A percentile compares a stretch with the other conserved stretches of the same genome.
phyloP scores from a whole-genome alignment of 1,139 yeast genomes.

The Yamadazyma membranifaciens region DNA sequence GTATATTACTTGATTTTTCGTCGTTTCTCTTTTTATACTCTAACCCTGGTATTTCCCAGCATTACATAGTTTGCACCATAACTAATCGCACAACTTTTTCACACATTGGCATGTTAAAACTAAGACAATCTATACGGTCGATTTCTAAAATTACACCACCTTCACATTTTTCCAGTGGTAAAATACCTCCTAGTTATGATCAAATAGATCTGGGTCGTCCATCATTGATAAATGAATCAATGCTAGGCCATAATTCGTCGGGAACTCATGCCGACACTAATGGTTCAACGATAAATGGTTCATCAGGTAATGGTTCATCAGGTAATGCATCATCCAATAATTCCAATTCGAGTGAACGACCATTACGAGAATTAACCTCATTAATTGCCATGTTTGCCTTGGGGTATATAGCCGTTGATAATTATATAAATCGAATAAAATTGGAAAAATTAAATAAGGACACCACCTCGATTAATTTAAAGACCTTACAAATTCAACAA shows the following conservation, averaged over 20 bases:
- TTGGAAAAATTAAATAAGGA: constrained; percentile 42
- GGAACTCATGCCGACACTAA: background rate
- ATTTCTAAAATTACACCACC: constrained; percentile 15
- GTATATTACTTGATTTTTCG: background rate
- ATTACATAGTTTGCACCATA: background rate
- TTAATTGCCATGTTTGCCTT: constrained; percentile 38
- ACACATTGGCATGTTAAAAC: constrained; percentile 1
- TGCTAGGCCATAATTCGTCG: background rate
- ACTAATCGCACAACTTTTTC: constrained; percentile 1
- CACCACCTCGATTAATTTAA: constrained; percentile 40
- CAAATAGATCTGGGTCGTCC: constrained; percentile 6
- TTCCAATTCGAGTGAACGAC: constrained; percentile 6
- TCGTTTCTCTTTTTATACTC: background rate
- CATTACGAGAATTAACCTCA: constrained; percentile 31
- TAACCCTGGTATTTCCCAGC: background rate
- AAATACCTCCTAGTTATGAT: constrained; percentile 17
- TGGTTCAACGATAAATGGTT: background rate
- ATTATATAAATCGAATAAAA: constrained; percentile 41
- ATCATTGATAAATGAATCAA: background rate
- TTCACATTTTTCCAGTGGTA: constrained; percentile 18
- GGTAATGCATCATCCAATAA: background rate
- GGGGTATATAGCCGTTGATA: constrained; percentile 53
- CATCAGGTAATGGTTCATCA: background rate
- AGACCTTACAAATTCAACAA: constrained; percentile 42
- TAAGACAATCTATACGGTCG: constrained; percentile 1